Evolutionary conservation across 2,329 filamentous ascomycete genomes (phyloP), one percentile per base, ranked within the genome.

Genomic region (Niveomyces coronatus): DNA sequence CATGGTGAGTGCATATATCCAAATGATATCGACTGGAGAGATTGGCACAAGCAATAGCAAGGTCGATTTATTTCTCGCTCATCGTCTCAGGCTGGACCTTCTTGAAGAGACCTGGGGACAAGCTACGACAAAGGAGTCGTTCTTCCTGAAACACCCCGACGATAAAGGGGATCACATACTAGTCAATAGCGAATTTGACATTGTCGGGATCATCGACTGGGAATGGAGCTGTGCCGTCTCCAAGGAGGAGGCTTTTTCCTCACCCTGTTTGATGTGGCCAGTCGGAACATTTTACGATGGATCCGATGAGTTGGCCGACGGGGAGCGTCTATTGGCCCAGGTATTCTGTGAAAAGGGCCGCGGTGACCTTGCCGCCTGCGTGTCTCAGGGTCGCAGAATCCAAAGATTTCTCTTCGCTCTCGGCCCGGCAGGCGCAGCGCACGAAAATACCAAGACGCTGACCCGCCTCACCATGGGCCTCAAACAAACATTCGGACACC

Each of bases 121-220:
- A 14, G 7, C 5, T 16, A 26, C 13, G n/a, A 19, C 10, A 15
- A 34, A 10, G n/a, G 32, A 29, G 8, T 14, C 38, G 20, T 48
- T 46, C 46, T 67, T 57, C 42, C 49, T 68, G 5, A 65, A 61
- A 41, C 59, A 67, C 45, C 48, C 55, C n/a, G 61, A 67, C 42
- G 61, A 67, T 37, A 68, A 67, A 45, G 62, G 61, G 1, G 63
- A 68, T 35, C 62, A 67, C 15, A 57, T 67, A n/a, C 51, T 67
- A 1, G 50, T 53, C 8, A 56, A 66, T 39, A 45, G 57, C 18
- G 43, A 54, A 9, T 64, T 49, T 44, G 58, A 62, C 33, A 61
- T 67, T 31, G 60, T 61, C 5, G 58, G 58, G 9, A 56, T 67
- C 29, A 58, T 68, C 33, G 61, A 68, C 44, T 67, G 63, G 63